Evolutionary conservation across 177 flowering plant species (phyloP), one percentile per base, ranked within the genome.

Genomic region (Vitis hybrid): DNA sequence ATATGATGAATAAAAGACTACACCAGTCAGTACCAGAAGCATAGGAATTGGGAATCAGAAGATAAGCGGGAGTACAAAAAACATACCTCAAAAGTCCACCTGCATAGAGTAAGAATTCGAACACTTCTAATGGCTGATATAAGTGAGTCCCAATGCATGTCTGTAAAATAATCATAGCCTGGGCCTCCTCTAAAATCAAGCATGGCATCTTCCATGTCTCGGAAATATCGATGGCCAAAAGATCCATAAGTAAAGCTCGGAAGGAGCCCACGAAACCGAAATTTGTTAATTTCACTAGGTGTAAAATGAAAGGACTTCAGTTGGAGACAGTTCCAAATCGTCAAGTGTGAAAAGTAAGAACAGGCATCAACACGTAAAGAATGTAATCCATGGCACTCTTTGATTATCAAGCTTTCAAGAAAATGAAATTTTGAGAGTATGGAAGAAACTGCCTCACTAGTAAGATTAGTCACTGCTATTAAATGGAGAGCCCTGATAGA

Each of bases 31-130:
- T 15, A 3, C 15, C 12, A 51, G 15, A 51, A 51, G 55, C 15
- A 1, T 23, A 23, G 26, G 26, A 23, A 23, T 23, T 23, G 26
- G 26, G 26, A 23, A 23, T 23, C 26, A 23, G 26, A 6, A 34
- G 45, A 34, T 4, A 34, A 34, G 45, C 45, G 6, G 6, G 7
- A 34, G 7, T 48, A 56, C 55, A 2, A 5, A 32, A 58, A 1
- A 62, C 54, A 65, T 72, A 79, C 81, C 81, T 79, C 59, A 30
- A 72, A 79, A 45, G 63, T 72, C 81, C 81, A 79, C 62, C 39
- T 69, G 21, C 81, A 72, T 3, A 79, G 66, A 8, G 81, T 75
- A 3, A 79, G 76, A 45, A 66, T 17, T 66, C 48, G 26, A 15
- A 64, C 70, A 45, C 75, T 73, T 52, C 54, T 66, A 12, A 79